A percentile compares a stretch with the other conserved stretches of the same genome.
Conservation (phyloP, 371 early-diverging fungal genomes). For the Sporodiniella umbellata region DNA sequence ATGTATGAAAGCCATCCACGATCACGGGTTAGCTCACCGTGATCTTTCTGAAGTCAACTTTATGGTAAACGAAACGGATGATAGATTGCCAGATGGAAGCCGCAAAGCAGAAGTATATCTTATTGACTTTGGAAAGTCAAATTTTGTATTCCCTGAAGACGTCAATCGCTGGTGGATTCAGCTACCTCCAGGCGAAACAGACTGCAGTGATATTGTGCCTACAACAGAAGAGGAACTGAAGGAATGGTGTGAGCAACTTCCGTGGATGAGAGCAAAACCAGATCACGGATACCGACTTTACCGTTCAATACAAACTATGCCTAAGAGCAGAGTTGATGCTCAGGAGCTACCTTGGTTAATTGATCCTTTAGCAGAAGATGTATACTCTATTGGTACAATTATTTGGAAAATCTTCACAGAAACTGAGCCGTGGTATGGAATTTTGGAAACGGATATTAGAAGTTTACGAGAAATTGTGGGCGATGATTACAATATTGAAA, state of each 20-base stretch:
- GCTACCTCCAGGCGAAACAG: constrained; percentile 21
- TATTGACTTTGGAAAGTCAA: constrained; percentile 64
- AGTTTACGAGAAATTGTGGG: constrained; percentile 54
- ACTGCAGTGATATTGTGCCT: constrained; percentile 26
- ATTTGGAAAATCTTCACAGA: constrained; percentile 65
- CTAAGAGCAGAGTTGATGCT: constrained; percentile 45
- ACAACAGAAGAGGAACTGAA: constrained; percentile 36
- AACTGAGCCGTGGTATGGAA: constrained; percentile 64
- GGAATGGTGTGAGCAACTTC: constrained; percentile 42
- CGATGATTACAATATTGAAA: constrained; percentile 45
- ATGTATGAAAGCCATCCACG: constrained; percentile 51
- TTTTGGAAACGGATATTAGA: constrained; percentile 56
- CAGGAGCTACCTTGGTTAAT: constrained; percentile 42
- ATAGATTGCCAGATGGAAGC: constrained; percentile 46
- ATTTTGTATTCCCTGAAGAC: constrained; percentile 42
- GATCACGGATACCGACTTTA: constrained; percentile 57
- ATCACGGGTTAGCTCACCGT: constrained; percentile 57
- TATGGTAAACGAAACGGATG: constrained; percentile 53
- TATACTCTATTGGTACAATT: constrained; percentile 62
- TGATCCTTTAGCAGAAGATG: constrained; percentile 58
- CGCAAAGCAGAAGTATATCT: constrained; percentile 43
- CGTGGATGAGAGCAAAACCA: constrained; percentile 50
- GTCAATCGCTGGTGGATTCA: constrained; percentile 52
- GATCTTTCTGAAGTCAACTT: constrained; percentile 65
- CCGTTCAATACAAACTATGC: constrained; percentile 60